These are phyloP conservation scores for Mucor velutinosus DNA, from an alignment of 371 early-diverging fungal species.

Conservation along the genomic window DNA sequence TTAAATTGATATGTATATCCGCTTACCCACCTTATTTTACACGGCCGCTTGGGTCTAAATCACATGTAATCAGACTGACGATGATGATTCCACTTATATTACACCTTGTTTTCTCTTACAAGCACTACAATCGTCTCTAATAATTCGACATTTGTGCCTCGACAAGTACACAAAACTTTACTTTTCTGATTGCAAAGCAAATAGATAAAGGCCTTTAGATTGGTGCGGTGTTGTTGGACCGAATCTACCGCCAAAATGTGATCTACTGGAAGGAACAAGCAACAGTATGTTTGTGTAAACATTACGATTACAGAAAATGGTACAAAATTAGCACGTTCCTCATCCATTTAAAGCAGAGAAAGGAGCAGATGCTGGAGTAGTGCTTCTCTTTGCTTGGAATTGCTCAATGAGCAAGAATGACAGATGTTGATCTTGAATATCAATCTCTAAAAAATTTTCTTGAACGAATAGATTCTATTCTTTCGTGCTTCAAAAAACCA, in stretches of 20 bases:
- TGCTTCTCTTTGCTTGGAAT: background rate
- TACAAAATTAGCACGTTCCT: background rate
- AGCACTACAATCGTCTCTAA: background rate
- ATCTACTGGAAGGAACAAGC: background rate
- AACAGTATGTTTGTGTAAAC: conserved; percentile 5
- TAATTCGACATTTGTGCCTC: background rate
- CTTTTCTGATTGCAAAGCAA: background rate
- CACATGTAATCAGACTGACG: background rate
- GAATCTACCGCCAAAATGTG: background rate
- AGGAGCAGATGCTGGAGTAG: background rate
- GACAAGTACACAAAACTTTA: background rate
- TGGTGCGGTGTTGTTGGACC: conserved; percentile 4
- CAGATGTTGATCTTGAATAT: conserved; percentile 2
- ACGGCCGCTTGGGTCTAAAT: background rate
- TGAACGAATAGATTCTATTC: conserved; percentile 8
- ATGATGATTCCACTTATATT: background rate
- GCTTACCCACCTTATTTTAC: background rate
- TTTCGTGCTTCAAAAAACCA: background rate
- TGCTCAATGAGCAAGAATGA: background rate
- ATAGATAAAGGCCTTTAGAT: background rate
- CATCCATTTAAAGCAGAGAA: background rate
- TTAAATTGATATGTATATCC: background rate
- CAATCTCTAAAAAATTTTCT: conserved; percentile 1
- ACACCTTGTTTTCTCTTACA: background rate
- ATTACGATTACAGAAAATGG: conserved; percentile 4